Conservation (phyloP, 2,329 filamentous ascomycete species). For the Aspergillus japonicus region DNA sequence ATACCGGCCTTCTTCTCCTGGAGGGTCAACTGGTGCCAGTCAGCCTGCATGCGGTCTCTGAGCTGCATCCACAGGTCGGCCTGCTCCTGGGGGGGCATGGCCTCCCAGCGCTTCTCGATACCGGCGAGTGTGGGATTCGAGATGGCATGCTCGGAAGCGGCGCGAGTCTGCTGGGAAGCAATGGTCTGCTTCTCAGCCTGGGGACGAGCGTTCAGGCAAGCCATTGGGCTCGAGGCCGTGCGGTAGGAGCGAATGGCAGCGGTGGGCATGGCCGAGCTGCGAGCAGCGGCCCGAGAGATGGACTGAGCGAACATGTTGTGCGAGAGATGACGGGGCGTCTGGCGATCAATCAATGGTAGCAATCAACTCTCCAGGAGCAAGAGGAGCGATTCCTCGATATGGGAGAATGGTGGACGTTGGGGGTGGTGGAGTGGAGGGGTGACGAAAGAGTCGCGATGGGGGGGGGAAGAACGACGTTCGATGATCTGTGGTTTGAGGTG, state of each 20-base stretch:
- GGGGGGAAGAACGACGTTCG: slow-evolving; percentile 33
- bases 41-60: slow-evolving; percentile 97
- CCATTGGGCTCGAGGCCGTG: slow-evolving; percentile 33
- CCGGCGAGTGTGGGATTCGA: slow-evolving; percentile 96
- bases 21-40: slow-evolving; percentile 91
- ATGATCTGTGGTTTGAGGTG: slow-evolving; percentile 39
- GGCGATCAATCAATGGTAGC: slow-evolving; percentile 30
- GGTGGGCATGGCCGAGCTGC: slow-evolving; percentile 40
- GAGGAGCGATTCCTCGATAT: slow-evolving; percentile 24
- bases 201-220: slow-evolving; percentile 39
- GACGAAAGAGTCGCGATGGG: slow-evolving; percentile 29
- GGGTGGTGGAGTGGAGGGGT: slow-evolving; percentile 30
- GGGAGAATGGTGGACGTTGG: slow-evolving; percentile 23
- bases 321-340: slow-evolving; percentile 27
- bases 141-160: slow-evolving; percentile 80
- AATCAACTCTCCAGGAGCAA: slow-evolving; percentile 17
- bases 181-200: slow-evolving; percentile 34
- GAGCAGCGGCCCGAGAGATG: slow-evolving; percentile 46
- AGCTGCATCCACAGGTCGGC: slow-evolving; percentile 98
- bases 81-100: slow-evolving; percentile 97
- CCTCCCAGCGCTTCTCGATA: slow-evolving; percentile 99
- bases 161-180: slow-evolving; percentile 52
- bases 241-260: slow-evolving; percentile 35
- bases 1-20: slow-evolving; percentile 99
- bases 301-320: slow-evolving; percentile 50